Evolutionary conservation across 352 stramenopile genomes (phyloP), one percentile per base, ranked within the genome.

Genomic region (Pythium angustatum): DNA sequence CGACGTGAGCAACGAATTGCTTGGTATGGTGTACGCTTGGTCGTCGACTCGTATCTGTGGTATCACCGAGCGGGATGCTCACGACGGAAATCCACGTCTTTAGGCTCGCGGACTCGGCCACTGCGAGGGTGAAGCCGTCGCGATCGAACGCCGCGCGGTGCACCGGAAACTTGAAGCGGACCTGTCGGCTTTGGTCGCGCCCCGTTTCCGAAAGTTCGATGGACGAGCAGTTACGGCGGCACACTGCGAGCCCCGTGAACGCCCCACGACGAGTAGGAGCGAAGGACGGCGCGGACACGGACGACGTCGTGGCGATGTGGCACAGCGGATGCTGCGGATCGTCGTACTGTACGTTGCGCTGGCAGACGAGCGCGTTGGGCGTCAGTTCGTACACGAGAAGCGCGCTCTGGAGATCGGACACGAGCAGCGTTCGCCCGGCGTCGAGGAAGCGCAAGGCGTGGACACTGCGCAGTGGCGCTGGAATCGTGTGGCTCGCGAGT

Each of bases 81-180:
- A 79, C 41, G 53, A 91, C 72, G 19, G 73, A 79, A 50, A 91
- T 62, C 77, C 77, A 88, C 3, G 75, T 64, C 38, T 88, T 87
- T 38, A 88, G 69, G 27, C 71, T 33, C 2, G 33, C 78, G 1
- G 52, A 55, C 62, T 88, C 78, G 15, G 78, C 77, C 0, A 76
- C 66, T 2, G 76, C 77, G 17, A 88, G 54, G 24, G 64, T 75
- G 47, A 74, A 75, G 4, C 78, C 77, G 1, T 44, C 52, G 6
- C 33, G 22, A 51, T 89, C 76, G 28, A 91, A 77, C 5, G 79
- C 67, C 10, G 57, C 26, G 27, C 75, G 69, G 40, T 82, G 74
- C 1, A 80, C 74, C 0, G 72, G 71, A 26, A 81, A 75, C 9
- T 68, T 67, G 52, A 81, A 80, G n/a, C 62, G 5, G 22, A 84